These are phyloP conservation scores for Chlorella sp. DNA, from an alignment of 139 green algal species.

Conservation along the genomic window DNA sequence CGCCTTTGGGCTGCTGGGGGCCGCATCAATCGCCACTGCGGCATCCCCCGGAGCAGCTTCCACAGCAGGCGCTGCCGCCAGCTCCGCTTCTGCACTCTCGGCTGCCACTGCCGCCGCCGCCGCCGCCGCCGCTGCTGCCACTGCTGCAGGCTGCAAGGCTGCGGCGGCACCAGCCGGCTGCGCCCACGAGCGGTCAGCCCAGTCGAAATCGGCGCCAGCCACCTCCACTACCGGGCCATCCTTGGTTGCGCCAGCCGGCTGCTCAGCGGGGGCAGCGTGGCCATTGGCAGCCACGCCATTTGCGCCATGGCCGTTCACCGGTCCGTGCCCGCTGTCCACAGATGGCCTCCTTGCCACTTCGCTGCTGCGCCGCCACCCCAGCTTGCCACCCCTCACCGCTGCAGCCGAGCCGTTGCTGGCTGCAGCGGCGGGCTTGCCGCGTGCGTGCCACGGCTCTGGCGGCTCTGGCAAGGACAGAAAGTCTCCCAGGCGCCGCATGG, in stretches of 20 bases:
- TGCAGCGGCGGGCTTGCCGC: neutral
- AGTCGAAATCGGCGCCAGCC: conserved; percentile 68
- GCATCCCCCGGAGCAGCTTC: neutral
- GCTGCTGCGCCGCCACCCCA: neutral
- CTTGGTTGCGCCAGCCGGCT: neutral
- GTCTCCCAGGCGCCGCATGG: conserved; percentile 70
- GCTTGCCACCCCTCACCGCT: neutral
- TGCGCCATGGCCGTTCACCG: neutral
- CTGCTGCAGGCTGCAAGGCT: no score
- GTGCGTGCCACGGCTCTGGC: conserved; percentile 45
- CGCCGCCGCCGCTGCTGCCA: neutral
- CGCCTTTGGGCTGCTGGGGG: neutral
- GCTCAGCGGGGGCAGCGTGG: neutral
- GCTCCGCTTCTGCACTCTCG: neutral
- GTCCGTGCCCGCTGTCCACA: neutral
- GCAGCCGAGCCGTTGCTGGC: no score
- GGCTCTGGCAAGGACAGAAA: conserved; percentile 84
- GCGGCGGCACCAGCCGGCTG: neutral
- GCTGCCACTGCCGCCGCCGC: neutral
- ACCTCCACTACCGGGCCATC: conserved; percentile 44
- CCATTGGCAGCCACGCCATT: neutral
- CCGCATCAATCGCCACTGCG: neutral
- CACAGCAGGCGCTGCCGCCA: neutral
- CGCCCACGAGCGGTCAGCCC: conserved; percentile 51
- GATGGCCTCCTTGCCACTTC: neutral